A percentile compares a stretch with the other conserved stretches of the same genome.
phyloP scores from a whole-genome alignment of 164 flowering plant genomes.

The Protea cynaroides region DNA sequence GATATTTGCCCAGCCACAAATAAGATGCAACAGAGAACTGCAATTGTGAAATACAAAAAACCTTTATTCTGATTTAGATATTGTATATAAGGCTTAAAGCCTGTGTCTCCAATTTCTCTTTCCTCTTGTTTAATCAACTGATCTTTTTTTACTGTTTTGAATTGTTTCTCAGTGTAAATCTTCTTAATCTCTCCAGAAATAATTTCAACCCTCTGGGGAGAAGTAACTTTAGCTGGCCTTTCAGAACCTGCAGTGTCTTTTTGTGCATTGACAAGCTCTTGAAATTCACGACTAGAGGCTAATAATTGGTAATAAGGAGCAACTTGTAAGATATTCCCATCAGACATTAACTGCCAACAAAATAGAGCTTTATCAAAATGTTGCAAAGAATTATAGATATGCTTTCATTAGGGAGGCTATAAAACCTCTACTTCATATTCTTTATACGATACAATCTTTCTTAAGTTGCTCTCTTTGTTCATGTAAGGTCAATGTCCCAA shows the following conservation, averaged over 20 bases:
- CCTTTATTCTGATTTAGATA: conserved; percentile 65
- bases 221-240: conserved; percentile 20
- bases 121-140: conserved; percentile 69
- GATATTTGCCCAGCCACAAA: conserved; percentile 44
- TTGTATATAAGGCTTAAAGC: conserved; percentile 63
- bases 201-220: conserved; percentile 12
- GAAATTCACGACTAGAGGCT: conserved; percentile 45
- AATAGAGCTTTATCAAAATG: background rate
- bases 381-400: background rate
- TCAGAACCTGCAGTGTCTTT: conserved; percentile 49
- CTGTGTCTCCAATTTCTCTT: conserved; percentile 53
- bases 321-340: conserved; percentile 41
- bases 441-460: too few species aligned
- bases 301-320: conserved; percentile 49
- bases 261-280: conserved; percentile 69
- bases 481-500: too few species aligned
- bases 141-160: conserved; percentile 27
- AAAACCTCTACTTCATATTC: background rate
- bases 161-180: conserved; percentile 16
- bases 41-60: conserved; percentile 36
- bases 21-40: conserved; percentile 26
- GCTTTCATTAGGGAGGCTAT: background rate
- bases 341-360: conserved; percentile 61
- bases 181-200: conserved; percentile 32
- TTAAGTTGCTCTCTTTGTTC: too few species aligned